Conservation (phyloP, 164 flowering plant species). For the Vitis riparia region DNA sequence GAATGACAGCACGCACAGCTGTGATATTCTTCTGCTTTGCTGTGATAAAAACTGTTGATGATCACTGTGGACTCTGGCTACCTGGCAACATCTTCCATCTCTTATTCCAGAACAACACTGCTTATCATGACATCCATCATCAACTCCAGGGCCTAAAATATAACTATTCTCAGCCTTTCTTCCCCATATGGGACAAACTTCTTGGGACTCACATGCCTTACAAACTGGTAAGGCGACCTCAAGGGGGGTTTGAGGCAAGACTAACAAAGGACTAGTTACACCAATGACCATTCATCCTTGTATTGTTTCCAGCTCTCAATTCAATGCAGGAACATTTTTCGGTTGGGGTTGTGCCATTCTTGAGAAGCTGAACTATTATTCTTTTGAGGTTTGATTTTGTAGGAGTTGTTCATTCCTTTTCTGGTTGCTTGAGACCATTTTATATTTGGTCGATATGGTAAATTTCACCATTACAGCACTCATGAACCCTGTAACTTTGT, state of each 20-base stretch:
- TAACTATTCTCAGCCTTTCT: slow-evolving; percentile 80
- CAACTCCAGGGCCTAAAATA: slow-evolving; percentile 69
- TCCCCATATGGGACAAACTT: slow-evolving; percentile 68
- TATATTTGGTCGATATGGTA: background rate
- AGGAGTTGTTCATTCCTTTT: background rate
- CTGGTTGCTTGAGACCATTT: slow-evolving; percentile 8
- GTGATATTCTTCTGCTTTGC: slow-evolving; percentile 80
- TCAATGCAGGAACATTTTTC: background rate
- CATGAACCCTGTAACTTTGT: background rate
- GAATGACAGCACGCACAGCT: slow-evolving; percentile 78
- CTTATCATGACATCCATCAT: slow-evolving; percentile 83
- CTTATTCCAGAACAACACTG: slow-evolving; percentile 72
- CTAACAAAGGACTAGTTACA: slow-evolving; percentile 38
- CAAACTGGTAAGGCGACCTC: slow-evolving; percentile 50
- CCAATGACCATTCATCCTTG: background rate
- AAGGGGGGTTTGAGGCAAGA: slow-evolving; percentile 76
- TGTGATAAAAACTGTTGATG: slow-evolving; percentile 72
- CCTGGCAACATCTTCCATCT: slow-evolving; percentile 79
- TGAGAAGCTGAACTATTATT: no score
- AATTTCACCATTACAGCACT: background rate
- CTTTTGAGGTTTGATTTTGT: no score
- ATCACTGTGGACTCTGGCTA: slow-evolving; percentile 87
- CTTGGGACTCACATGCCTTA: slow-evolving; percentile 81
- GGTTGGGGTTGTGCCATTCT: background rate
- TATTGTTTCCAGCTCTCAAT: background rate